Evolutionary conservation across 2,329 filamentous ascomycete genomes (phyloP), one percentile per base, ranked within the genome.

Genomic region (Pleurostoma richardsiae): DNA sequence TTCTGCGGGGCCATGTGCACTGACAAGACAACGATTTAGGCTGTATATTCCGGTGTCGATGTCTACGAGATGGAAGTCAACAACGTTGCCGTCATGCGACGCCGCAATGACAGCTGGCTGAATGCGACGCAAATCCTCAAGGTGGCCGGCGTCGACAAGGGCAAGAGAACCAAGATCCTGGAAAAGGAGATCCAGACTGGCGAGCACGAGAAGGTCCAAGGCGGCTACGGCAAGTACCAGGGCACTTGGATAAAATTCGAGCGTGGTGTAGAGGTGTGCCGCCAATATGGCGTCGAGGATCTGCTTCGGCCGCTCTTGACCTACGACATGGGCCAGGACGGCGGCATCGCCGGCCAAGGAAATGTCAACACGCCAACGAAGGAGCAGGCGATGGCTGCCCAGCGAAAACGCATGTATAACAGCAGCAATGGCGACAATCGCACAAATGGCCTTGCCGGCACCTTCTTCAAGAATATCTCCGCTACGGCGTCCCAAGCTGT

Each of bases 41-140:
- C 92, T 50, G 88, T 95, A 39, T 97, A 97, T 66, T 97, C 92
- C 6, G 90, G 91, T 55, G 90, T 97, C 41, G 86, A 92, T 51
- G 94, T 99, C 11, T 99, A 97, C 72, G 94, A 99, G 69, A 96
- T 97, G 90, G 91, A 96, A 65, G 88, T 97, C 51, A 95, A 96
- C 64, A 82, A 82, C 41, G 77, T 99, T 54, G 90, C 90, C 28
- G 91, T 97, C 43, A 99, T 99, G 94, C 89, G 94, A 64, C 85
- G 94, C 49, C 86, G 94, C 54, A 86, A 88, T 56, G 94, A 99
- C 67, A 92, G 90, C 55, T 97, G 92, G 89, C 77, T 99, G 55
- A 99, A 99, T 70, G 94, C 94, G 44, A 99, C 94, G 0, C 94
- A 99, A 67, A 97, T 99, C 55, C 80, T 99, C 54, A 99, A 99